Evolutionary conservation across 140 eudicot species (phyloP), one percentile per base, ranked within the genome.

Genomic region (Ambrosia hybrid): DNA sequence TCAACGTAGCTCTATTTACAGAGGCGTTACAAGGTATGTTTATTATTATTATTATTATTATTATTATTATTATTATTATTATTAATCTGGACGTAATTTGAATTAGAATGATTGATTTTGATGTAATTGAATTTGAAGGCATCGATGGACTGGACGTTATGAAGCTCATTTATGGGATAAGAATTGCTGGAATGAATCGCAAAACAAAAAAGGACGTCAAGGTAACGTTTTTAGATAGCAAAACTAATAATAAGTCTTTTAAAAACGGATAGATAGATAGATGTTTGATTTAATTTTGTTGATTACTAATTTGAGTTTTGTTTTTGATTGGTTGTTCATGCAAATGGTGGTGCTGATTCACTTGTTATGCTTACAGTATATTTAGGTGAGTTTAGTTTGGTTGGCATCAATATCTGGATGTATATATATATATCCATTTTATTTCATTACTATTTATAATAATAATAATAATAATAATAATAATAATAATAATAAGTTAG

Each of bases 131-230:
- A 66, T 17, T 51, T 67, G 75, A 51, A 92, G 98, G 82, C 98
- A 92, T 79, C 78, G 95, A 65, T 92, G 98, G 98, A 92, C 98
- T 0, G 98, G 98, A 5, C 85, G 98, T 8, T 92, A 76, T 68
- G 98, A 92, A 79, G 98, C 96, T 75, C 98, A 92, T 83, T 78
- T 92, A 55, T 92, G 98, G 98, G 98, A 92, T 77, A 92, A 89
- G 71, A 83, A 87, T 71, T 89, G 92, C 21, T 92, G 98, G 98
- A 92, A 89, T 71, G 85, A 89, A 65, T 68, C 91, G 0, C 98
- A 85, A 68, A 92, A 73, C 68, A 89, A 89, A 81, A 92, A 92
- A 87, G 98, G 98, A 75, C 83, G 92, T 85, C 98, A 92, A 89
- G 98, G 98, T 92, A 30, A 30, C 34, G 34, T 30, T 30, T 30